Conservation (phyloP, 1,284 basidiomycete genomes). For the Trametes pubescens region DNA sequence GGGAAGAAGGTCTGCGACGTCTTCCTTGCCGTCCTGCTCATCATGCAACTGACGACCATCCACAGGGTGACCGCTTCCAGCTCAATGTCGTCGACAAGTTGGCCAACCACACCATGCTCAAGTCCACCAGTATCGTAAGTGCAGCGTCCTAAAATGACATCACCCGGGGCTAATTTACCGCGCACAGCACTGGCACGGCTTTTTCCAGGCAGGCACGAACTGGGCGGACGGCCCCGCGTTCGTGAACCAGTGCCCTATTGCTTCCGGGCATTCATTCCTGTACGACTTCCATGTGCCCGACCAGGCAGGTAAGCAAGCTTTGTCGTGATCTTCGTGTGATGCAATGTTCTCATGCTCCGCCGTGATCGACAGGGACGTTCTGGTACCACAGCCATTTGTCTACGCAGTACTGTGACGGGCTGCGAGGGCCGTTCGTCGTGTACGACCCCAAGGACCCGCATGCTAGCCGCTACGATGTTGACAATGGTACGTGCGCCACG, state of each 20-base stretch:
- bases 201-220: slow-evolving; percentile 43
- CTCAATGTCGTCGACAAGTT: slow-evolving; percentile 47
- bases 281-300: slow-evolving; percentile 47
- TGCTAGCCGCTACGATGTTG: slow-evolving; percentile 49
- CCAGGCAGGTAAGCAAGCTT: slow-evolving; percentile 42
- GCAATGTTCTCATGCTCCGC: background rate
- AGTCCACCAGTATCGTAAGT: slow-evolving; percentile 46
- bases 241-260: slow-evolving; percentile 60
- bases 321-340: slow-evolving; percentile 20
- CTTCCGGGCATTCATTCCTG: slow-evolving; percentile 52
- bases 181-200: slow-evolving; percentile 47
- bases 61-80: slow-evolving; percentile 39
- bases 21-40: no score
- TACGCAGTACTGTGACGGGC: slow-evolving; percentile 43
- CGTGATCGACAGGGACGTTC: slow-evolving; percentile 32
- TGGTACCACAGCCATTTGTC: slow-evolving; percentile 37
- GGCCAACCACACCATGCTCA: slow-evolving; percentile 45
- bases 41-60: background rate
- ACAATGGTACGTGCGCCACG: slow-evolving; percentile 43
- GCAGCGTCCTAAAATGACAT: background rate
- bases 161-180: slow-evolving; percentile 28
- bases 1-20: slow-evolving; percentile 36
- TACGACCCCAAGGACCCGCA: slow-evolving; percentile 54
- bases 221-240: slow-evolving; percentile 46
- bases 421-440: slow-evolving; percentile 46